These are phyloP conservation scores for Hypoxylon crocopeplum DNA, from an alignment of 495 filamentous ascomycete species.

Conservation along the genomic window DNA sequence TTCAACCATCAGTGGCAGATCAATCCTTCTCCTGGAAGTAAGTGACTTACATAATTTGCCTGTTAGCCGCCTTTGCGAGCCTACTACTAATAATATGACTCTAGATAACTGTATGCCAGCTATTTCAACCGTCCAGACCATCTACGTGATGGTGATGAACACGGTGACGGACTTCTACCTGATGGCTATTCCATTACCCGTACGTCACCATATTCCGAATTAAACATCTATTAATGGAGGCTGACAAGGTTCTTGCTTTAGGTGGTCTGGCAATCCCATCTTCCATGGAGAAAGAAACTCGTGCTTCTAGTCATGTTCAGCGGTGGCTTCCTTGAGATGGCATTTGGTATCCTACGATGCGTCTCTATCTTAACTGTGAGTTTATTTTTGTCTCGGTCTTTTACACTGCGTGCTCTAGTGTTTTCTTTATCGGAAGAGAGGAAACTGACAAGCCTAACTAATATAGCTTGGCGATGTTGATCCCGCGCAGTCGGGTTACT, in stretches of 20 bases:
- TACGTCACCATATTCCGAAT: conserved; percentile 9
- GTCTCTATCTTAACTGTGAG: conserved; percentile 62
- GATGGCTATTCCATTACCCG: conserved; percentile 61
- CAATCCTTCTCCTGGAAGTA: conserved; percentile 62
- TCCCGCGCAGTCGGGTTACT: conserved; percentile 61
- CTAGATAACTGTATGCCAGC: conserved; percentile 36
- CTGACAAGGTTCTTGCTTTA: conserved; percentile 27
- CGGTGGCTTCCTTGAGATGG: conserved; percentile 65
- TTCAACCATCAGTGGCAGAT: conserved; percentile 66
- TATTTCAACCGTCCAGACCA: conserved; percentile 44
- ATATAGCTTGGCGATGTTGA: conserved; percentile 51
- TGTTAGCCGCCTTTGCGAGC: not conserved
- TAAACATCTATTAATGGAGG: not conserved
- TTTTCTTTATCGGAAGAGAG: not conserved
- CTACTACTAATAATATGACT: not conserved
- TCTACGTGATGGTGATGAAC: conserved; percentile 56
- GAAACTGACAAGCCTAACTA: conserved; percentile 6
- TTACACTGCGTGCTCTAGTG: not conserved
- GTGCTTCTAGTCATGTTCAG: conserved; percentile 64
- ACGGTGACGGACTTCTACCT: conserved; percentile 62
- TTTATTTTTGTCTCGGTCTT: conserved; percentile 5
- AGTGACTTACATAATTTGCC: conserved; percentile 18
- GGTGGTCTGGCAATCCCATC: conserved; percentile 62
- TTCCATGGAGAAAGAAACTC: conserved; percentile 58
- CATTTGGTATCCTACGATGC: conserved; percentile 65